Evolutionary conservation across 148 eudicot species (phyloP), one percentile per base, ranked within the genome.

Genomic region (Dianthus caryophyllus): DNA sequence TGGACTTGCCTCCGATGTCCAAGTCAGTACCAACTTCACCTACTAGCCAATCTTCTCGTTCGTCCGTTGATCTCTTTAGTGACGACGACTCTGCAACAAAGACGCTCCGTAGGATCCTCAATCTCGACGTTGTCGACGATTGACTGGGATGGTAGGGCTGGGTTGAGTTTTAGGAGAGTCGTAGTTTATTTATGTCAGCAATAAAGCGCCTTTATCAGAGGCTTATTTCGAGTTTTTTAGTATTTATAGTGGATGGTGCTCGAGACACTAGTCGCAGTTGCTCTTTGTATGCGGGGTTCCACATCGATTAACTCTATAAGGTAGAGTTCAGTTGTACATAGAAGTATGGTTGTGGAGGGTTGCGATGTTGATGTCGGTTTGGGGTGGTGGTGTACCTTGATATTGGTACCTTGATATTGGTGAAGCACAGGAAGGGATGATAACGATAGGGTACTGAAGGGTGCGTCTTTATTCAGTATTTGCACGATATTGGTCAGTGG

Each of bases 11-110:
- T 18, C 85, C 77, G 9, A 57, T 80, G 70, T 80, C 97, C 48
- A 93, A 88, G 80, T 93, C 98, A 18, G 98, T 97, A 66, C 98
- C 98, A 29, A 73, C 88, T 77, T 90, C 98, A n/a, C 98, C 98
- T 4, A 78, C 79, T 7, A 80, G 95, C 70, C 83, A 76, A 58
- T 68, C 66, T 53, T 36, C 54, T 58, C 61, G 62, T 52, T 81
- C 77, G 27, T 66, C 82, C 2, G 48, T 56, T 55, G 73, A 71
- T 53, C 62, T 86, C 59, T 78, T 79, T 64, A 49, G 71, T 59
- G 71, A 76, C 68, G 81, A 79, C 73, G 92, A 87, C 65, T 84
- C 81, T 53, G 98, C 96, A 61, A 93, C 98, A 0, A 77, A 78
- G 85, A 83, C 83, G 14, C 88, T 93, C 30, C 86, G 97, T 61